Base-by-base conservation (phyloP, 192 early-diverging fungal genomes). In the Oehlia diaphana region DNA sequence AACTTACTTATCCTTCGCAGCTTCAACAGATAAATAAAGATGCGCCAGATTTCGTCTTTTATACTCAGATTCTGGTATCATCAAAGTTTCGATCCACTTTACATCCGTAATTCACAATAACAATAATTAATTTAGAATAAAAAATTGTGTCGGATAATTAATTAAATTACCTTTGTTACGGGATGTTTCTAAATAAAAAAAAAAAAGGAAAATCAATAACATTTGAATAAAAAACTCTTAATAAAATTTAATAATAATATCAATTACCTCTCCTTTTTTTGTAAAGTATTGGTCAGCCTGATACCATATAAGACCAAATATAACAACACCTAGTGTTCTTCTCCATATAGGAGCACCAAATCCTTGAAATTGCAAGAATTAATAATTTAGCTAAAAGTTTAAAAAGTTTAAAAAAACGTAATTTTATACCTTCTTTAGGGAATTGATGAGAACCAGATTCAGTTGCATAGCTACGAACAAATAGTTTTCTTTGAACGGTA, bases 11-110 rank as follows among this genome's bases (percentile, higher is more conserved):
- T 72, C 23, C 47, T 47, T 26, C 12, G 71, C 3, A 19, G 28
- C 19, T 69, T 69, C 35, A 37, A 21, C 35, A 21, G 28, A 21
- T 16, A 37, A 8, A 44, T 33, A 7, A 13, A 49, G 12, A 72
- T 72, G 31, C 0, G 12, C 12, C 44, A 72, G 28, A 72, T 47
- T 72, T n/a, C 31, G 31, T 28, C 71, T 33, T 53, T 14, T 47
- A 33, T 37, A 72, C n/a, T 72, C 71, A 13, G 44, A 47, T 23
- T 72, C 71, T 72, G 71, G 71, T 28, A 23, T 19, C 42, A 72
- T 72, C 42, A 47, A 28, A 50, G 47, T 39, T 72, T 72, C 71
- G 21, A 72, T 72, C 21, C 23, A 50, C 71, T 72, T 49, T 14
- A 39, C 2, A 50, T 21, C 50, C 50, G 53, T 42, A 42, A 42